Conservation (phyloP, 2,329 filamentous ascomycete genomes). For the Cladophialophora chaetospira region DNA sequence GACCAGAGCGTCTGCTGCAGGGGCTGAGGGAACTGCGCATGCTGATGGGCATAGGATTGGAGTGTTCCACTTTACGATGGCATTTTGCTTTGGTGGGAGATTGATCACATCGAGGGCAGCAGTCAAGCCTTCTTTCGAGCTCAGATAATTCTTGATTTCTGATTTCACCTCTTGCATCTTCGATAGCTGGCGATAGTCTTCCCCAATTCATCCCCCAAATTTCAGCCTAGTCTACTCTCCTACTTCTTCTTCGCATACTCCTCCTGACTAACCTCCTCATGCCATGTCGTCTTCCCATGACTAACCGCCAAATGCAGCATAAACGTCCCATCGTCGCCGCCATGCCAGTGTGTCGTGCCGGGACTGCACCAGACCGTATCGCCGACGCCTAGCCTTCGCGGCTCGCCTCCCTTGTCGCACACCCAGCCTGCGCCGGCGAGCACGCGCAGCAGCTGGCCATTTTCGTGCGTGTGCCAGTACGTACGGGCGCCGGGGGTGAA, state of each 20-base stretch:
- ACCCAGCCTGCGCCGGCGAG: constrained; percentile 46
- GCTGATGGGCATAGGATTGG: too few relatives aligned
- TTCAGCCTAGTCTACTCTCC: not conserved
- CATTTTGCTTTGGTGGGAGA: too few relatives aligned
- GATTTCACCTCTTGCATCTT: too few relatives aligned
- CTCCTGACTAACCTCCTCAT: constrained; percentile 41
- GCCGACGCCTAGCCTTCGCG: constrained; percentile 42
- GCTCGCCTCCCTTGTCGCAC: constrained; percentile 45
- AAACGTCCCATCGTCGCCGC: constrained; percentile 43
- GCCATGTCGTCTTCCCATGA: constrained; percentile 43
- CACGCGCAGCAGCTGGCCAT: constrained; percentile 48
- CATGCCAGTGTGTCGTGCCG: constrained; percentile 51
- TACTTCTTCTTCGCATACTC: constrained; percentile 37
- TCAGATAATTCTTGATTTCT: too few relatives aligned
- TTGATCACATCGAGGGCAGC: too few relatives aligned
- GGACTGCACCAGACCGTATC: constrained; percentile 46
- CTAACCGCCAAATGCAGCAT: constrained; percentile 47
- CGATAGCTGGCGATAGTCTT: too few relatives aligned
- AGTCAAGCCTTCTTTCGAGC: too few relatives aligned
- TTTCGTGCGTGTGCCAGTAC: constrained; percentile 50
- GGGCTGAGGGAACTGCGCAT: too few relatives aligned
- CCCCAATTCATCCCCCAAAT: not conserved
- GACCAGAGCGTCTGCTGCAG: too few relatives aligned
- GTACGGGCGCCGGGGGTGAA: constrained; percentile 49
- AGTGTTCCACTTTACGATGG: too few relatives aligned